Percentiles rank a stretch among this genome's conserved stretches.
Conservation (phyloP, 1,284 basidiomycete genomes). For the Paramarasmius palmivorus region DNA sequence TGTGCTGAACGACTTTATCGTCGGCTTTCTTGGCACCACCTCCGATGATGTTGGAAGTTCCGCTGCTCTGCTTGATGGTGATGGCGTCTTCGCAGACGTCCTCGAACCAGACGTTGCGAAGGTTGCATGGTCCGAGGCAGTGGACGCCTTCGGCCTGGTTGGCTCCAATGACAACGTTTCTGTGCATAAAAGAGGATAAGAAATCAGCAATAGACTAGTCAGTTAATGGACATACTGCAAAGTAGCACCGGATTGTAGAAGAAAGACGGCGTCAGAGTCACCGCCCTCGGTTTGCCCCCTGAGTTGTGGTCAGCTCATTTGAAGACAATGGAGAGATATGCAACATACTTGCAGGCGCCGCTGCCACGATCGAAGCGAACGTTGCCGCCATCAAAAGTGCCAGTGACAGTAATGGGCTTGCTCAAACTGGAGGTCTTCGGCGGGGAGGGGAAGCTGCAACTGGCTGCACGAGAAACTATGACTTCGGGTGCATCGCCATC, state of each 20-base stretch:
- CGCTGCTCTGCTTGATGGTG: slow-evolving; percentile 17
- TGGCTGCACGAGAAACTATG: slow-evolving; percentile 10
- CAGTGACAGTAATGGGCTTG: slow-evolving; percentile 15
- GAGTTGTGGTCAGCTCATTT: neutral
- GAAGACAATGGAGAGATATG: neutral
- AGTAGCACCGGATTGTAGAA: slow-evolving; percentile 16
- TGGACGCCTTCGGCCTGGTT: slow-evolving; percentile 18
- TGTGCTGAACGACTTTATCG: slow-evolving; percentile 20
- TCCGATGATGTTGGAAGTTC: slow-evolving; percentile 11
- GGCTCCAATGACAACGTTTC: slow-evolving; percentile 19
- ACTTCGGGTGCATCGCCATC: neutral
- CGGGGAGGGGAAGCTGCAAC: slow-evolving; percentile 16
- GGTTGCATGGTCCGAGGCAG: too few relatives aligned
- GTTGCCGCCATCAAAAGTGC: too few relatives aligned
- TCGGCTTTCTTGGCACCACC: slow-evolving; percentile 15
- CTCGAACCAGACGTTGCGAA: slow-evolving; percentile 20
- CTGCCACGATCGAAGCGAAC: too few relatives aligned
- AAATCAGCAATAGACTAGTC: neutral
- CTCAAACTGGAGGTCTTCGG: slow-evolving; percentile 15
- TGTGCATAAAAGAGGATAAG: neutral
- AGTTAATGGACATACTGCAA: neutral
- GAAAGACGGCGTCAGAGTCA: slow-evolving; percentile 6
- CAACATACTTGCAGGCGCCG: slow-evolving; percentile 8
- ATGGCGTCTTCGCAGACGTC: slow-evolving; percentile 19
- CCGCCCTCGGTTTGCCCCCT: neutral